Evolutionary conservation across 768 basidiomycete genomes (phyloP), one percentile per base, ranked within the genome.

Genomic region (Lepiota brunneoincarnata): DNA sequence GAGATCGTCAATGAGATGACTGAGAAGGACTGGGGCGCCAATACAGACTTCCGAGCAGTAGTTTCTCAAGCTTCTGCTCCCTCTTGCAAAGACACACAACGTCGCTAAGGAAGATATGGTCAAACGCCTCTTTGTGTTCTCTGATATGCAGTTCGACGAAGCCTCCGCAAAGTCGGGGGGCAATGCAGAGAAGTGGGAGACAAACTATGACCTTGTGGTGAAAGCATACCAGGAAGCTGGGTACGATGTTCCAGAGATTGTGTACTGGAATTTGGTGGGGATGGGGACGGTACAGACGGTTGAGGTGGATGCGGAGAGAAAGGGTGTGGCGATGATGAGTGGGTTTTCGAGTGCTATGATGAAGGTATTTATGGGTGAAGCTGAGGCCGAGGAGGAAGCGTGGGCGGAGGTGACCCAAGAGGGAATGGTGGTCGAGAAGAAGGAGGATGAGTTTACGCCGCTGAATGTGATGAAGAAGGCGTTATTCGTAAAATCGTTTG

Each of bases 141-240:
- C 81, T 2, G 87, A 90, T 63, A 89, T 90, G 88, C 87, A 89
- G 67, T 90, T 90, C 58, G 84, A 89, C 46, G 31, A 21, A 7
- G 60, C 64, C 10, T 9, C 17, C 6, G 18, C 12, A 15, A 43
- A 51, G n/a, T 23, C 31, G 35, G 39, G 43, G 6, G 37, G 49
- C n/a, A 26, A 48, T 2, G 47, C 58, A 0, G 52, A 53, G 7
- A 35, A 59, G 0, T 88, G 85, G 83, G 74, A 79, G 60, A 90
- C 87, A 36, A 86, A 81, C 42, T 78, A 89, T 59, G 76, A 84
- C 31, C 65, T 64, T 18, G 78, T 89, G 37, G 76, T 75, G 64
- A 63, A 69, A 54, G 81, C 75, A 62, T 91, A 83, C 58, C 61
- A 62, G 42, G 65, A 74, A 55, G 84, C 82, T 4, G 87, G 88